Percentiles rank a stretch among this genome's conserved stretches.
Conservation (phyloP, 208 protist species). For the Strigomonas culicis region DNA sequence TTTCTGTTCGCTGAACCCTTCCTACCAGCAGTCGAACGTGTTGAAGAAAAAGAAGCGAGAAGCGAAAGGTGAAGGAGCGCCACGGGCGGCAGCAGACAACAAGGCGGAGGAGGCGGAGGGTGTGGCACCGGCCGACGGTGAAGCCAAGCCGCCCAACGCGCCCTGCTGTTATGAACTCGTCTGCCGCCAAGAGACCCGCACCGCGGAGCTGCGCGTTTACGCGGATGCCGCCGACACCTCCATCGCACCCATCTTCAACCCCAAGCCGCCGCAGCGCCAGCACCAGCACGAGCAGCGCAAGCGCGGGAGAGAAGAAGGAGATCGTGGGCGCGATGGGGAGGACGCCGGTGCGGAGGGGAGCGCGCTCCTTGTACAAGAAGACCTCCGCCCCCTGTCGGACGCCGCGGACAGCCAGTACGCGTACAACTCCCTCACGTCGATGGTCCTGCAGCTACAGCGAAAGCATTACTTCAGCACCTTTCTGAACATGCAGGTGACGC, state of each 20-base stretch:
- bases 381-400: not conserved
- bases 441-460: conserved; percentile 21
- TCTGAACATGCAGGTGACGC: conserved; percentile 23
- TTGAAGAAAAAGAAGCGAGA: not conserved
- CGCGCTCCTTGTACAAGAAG: not conserved
- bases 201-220: conserved; percentile 62
- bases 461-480: conserved; percentile 25
- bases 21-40: not conserved
- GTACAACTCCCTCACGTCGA: not conserved
- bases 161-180: conserved; percentile 53
- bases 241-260: conserved; percentile 36
- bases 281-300: conserved; percentile 4
- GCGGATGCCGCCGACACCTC: conserved; percentile 43
- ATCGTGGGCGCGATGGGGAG: conserved; percentile 14
- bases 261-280: conserved; percentile 13
- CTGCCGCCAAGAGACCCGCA: conserved; percentile 71
- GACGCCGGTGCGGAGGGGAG: not conserved
- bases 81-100: not conserved
- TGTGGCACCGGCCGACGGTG: not conserved
- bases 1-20: conserved; percentile 44
- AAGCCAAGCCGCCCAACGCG: not conserved
- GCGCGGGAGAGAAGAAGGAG: not conserved
- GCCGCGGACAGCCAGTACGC: not conserved
- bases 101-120: not conserved
- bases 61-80: not conserved